Evolutionary conservation across 2,329 filamentous ascomycete genomes (phyloP).

Genomic region (Penicillium sp.): DNA sequence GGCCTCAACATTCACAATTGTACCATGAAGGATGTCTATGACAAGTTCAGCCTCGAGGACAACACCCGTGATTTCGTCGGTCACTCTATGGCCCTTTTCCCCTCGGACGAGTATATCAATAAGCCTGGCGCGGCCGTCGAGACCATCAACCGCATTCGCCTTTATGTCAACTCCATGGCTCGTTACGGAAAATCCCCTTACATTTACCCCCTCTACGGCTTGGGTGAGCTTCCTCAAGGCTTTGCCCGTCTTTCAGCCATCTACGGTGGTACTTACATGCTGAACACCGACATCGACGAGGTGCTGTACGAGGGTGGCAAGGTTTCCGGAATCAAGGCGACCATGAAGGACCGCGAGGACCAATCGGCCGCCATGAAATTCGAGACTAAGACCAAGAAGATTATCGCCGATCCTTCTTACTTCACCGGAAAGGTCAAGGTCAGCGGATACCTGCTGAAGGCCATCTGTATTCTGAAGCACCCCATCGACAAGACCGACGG

Average conservation of each 20-base stretch:
- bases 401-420: slow-evolving; percentile 95
- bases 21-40: slow-evolving; percentile 98
- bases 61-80: slow-evolving; percentile 94
- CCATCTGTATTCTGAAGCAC: slow-evolving; percentile 97
- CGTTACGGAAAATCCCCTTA: slow-evolving; percentile 98
- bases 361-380: slow-evolving; percentile 80
- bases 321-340: slow-evolving; percentile 94
- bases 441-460: slow-evolving; percentile 87
- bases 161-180: slow-evolving; percentile 97
- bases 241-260: slow-evolving; percentile 97
- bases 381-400: slow-evolving; percentile 93
- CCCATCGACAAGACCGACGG: slow-evolving; percentile 88
- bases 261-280: slow-evolving; percentile 99
- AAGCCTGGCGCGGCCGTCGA: slow-evolving; percentile 75
- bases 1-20: slow-evolving; percentile 77
- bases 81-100: slow-evolving; percentile 96
- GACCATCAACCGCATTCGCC: slow-evolving; percentile 85
- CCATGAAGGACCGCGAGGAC: slow-evolving; percentile 86
- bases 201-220: slow-evolving; percentile 97
- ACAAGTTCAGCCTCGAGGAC: slow-evolving; percentile 92
- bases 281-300: slow-evolving; percentile 94
- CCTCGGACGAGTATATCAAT: slow-evolving; percentile 84
- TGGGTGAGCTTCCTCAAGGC: slow-evolving; percentile 95
- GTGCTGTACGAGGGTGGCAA: slow-evolving; percentile 80
- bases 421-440: slow-evolving; percentile 89